A percentile compares a stretch with the other conserved stretches of the same genome.
phyloP scores from a whole-genome alignment of 1,284 basidiomycete genomes.

The Rhodofomes roseus region DNA sequence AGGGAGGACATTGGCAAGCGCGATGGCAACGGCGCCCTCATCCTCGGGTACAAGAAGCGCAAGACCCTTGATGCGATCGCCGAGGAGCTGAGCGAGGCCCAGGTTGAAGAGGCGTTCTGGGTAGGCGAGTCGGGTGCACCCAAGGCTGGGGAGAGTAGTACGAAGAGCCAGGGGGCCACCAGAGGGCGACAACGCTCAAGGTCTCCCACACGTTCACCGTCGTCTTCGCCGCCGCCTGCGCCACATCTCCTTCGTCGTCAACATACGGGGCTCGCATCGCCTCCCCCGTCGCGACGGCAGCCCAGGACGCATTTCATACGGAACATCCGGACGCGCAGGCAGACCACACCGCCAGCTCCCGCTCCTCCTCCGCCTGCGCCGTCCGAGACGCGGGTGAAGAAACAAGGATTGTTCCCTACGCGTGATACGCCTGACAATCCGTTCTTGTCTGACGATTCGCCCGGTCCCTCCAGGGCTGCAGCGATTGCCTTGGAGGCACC shows the following conservation, averaged over 20 bases:
- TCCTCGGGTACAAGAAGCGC: slow-evolving; percentile 28
- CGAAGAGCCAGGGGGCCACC: not conserved
- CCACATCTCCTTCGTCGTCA: slow-evolving; percentile 22
- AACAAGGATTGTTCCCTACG: slow-evolving; percentile 26
- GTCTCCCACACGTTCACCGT: slow-evolving; percentile 26
- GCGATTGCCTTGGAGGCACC: slow-evolving; percentile 12
- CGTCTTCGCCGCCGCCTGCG: slow-evolving; percentile 25
- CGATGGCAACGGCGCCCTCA: slow-evolving; percentile 15
- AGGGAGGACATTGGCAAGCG: slow-evolving; percentile 12
- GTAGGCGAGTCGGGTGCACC: slow-evolving; percentile 16
- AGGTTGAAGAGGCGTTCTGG: slow-evolving; percentile 33
- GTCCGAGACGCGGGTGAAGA: slow-evolving; percentile 8
- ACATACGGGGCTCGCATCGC: slow-evolving; percentile 30
- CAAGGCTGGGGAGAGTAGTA: slow-evolving; percentile 2
- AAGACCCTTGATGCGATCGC: slow-evolving; percentile 31
- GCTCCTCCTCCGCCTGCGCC: slow-evolving; percentile 16
- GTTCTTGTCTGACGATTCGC: slow-evolving; percentile 33
- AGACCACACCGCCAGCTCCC: not conserved
- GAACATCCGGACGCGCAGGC: not conserved
- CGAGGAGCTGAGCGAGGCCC: slow-evolving; percentile 29
- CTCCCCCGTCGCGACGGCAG: slow-evolving; percentile 32
- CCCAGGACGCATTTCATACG: slow-evolving; percentile 6
- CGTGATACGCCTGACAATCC: slow-evolving; percentile 55
- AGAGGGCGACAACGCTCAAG: slow-evolving; percentile 16
- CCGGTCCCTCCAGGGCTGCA: slow-evolving; percentile 8